A percentile compares a stretch with the other conserved stretches of the same genome.
These are phyloP conservation scores for Stagonosporopsis rhizophila DNA, from an alignment of 2,329 filamentous ascomycete genomes.

Conservation along the genomic window DNA sequence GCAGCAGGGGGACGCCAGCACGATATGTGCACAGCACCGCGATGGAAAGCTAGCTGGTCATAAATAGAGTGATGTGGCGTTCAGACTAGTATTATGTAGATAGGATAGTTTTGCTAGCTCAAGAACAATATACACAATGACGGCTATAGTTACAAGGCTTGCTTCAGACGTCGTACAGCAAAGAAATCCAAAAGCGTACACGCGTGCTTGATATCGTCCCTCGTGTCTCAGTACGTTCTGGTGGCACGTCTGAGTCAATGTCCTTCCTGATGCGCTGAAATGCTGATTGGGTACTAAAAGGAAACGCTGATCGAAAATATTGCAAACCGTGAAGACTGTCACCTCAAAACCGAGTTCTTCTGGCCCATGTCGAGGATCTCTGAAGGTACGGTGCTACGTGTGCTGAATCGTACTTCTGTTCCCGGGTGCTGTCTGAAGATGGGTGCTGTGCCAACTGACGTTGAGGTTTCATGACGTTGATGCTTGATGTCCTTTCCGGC, in stretches of 20 bases:
- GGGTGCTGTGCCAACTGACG: slow-evolving; percentile 47
- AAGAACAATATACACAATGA: slow-evolving; percentile 15
- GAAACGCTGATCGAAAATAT: slow-evolving; percentile 5
- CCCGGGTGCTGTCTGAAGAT: slow-evolving; percentile 51
- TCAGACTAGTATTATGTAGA: slow-evolving; percentile 18
- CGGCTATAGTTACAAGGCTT: slow-evolving; percentile 10
- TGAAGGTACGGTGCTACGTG: slow-evolving; percentile 46
- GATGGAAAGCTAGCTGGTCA: neutral
- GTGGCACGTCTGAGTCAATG: neutral
- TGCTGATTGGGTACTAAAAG: slow-evolving; percentile 12
- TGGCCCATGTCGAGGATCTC: slow-evolving; percentile 47
- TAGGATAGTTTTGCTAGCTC: slow-evolving; percentile 15
- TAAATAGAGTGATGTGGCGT: neutral
- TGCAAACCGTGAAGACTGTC: neutral
- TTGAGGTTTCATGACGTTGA: slow-evolving; percentile 42
- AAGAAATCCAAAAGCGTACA: slow-evolving; percentile 6
- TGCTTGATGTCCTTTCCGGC: slow-evolving; percentile 45
- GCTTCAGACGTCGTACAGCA: slow-evolving; percentile 4
- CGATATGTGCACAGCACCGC: neutral
- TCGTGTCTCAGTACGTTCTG: neutral
- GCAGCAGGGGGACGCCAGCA: neutral
- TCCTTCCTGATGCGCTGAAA: slow-evolving; percentile 12
- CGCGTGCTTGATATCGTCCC: slow-evolving; percentile 7
- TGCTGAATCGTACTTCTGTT: slow-evolving; percentile 49
- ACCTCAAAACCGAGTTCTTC: slow-evolving; percentile 31